Evolutionary conservation across 2,329 filamentous ascomycete species (phyloP).

Genomic region (Alternaria consortialis): DNA sequence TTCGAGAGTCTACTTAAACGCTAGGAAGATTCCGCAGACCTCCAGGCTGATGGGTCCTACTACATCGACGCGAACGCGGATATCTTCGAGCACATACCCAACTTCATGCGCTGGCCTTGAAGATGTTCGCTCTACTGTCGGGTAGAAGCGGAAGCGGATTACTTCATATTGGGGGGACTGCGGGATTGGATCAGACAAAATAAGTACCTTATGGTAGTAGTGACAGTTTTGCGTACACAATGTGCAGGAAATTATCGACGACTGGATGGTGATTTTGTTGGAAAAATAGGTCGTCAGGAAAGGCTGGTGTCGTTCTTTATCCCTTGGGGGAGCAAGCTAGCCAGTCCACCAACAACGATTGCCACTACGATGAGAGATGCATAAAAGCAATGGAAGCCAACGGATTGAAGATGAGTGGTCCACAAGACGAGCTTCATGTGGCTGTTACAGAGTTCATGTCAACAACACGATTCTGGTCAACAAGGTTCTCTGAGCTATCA

Average conservation of each 20-base stretch:
- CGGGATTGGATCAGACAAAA: slow-evolving; percentile 38
- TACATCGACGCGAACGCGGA: slow-evolving; percentile 50
- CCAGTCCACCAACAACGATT: rapidly evolving
- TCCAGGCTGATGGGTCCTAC: slow-evolving; percentile 34
- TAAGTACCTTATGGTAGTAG: slow-evolving; percentile 13
- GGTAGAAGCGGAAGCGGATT: slow-evolving; percentile 43
- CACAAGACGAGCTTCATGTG: not conserved
- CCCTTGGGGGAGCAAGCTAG: not conserved
- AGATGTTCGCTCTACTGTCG: slow-evolving; percentile 35
- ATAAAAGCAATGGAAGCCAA: not conserved
- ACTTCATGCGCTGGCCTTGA: slow-evolving; percentile 13
- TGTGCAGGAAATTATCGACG: not conserved
- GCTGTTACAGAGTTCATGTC: not conserved
- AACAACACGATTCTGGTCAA: not conserved
- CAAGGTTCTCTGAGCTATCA: not conserved
- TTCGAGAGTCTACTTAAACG: not conserved
- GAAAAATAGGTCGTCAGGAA: not conserved
- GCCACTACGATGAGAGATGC: not conserved
- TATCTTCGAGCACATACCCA: slow-evolving; percentile 35
- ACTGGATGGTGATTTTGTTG: not conserved
- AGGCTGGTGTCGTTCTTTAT: not conserved
- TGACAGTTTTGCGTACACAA: too few relatives aligned
- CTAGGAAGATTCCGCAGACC: slow-evolving; percentile 3
- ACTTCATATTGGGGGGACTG: slow-evolving; percentile 40
- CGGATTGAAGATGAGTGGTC: not conserved